Evolutionary conservation across 345 rosid species (phyloP).

Genomic region (Iberis pinnata): DNA sequence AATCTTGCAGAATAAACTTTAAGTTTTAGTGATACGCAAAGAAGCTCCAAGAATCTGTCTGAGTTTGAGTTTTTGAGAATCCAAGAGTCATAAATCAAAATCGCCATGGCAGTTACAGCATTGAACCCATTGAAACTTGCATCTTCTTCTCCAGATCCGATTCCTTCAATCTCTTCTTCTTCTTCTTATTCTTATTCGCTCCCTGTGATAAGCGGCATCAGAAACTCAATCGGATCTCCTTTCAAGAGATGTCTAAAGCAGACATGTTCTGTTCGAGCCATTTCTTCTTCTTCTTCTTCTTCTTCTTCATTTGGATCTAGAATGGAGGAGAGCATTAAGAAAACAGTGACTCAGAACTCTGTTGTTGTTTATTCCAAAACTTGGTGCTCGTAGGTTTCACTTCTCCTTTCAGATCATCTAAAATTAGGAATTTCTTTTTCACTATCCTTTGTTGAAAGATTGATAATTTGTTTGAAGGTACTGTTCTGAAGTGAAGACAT

Average conservation of each 20-base stretch:
- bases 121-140: conserved; percentile 37
- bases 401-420: background rate
- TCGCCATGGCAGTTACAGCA: conserved; percentile 49
- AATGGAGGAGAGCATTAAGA: conserved; percentile 68
- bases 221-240: conserved; percentile 20
- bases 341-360: conserved; percentile 56
- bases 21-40: too few relatives aligned
- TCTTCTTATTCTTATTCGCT: conserved; percentile 19
- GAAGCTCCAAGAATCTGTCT: conserved; percentile 21
- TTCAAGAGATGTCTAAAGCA: conserved; percentile 28
- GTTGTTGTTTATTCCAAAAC: conserved; percentile 91
- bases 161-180: conserved; percentile 27
- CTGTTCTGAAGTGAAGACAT: conserved; percentile 80
- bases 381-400: conserved; percentile 88
- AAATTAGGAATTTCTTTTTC: too few relatives aligned
- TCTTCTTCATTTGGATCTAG: conserved; percentile 79
- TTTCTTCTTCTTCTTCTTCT: conserved; percentile 28
- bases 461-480: conserved; percentile 38
- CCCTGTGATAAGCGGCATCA: conserved; percentile 9
- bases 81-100: background rate
- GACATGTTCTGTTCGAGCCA: conserved; percentile 43
- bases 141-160: conserved; percentile 34
- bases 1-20: too few relatives aligned
- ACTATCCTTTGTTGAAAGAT: background rate
- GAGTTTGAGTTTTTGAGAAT: conserved; percentile 17